Base-by-base conservation (phyloP, 805 yeast genomes). In the Ogataea sp. region DNA sequence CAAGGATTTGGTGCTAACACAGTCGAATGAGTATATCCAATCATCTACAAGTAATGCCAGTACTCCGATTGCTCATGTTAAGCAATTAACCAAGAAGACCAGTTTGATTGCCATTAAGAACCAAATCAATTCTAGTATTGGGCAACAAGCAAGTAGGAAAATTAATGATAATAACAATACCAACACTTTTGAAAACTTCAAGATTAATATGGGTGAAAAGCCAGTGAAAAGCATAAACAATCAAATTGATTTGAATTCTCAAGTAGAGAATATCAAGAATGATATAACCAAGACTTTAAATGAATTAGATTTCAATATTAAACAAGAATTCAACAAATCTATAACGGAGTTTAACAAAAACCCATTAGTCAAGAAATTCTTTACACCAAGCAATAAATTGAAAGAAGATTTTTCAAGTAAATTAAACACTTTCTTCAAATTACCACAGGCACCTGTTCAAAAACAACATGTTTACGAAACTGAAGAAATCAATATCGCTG, bases 271-370 rank as follows among this genome's bases (percentile, higher is more conserved):
- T 42, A 31, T 21, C 34, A 33, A 39, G 36, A 25, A 39, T 39
- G 36, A 42, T 30, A 23, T 35, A 39, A 30, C 33, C 6, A 30
- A 30, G 21, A 48, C 53, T 1, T 37, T 58, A 16, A 50, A 48
- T 32, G 50, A 48, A 1, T 30, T 56, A 6, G 50, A 59, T 6
- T 46, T 34, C 10, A 58, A 51, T 32, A 23, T 59, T 11, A 53
- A 47, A 26, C 44, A 51, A 32, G 38, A 44, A 29, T 43, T 46
- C 29, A 52, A 41, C 40, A n/a, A n/a, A n/a, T n/a, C n/a, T n/a
- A n/a, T n/a, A n/a, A n/a, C n/a, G n/a, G 58, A 53, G 10, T 39
- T 59, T 18, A 30, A 58, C 5, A 46, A 34, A 15, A 53, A 16
- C 18, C 37, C 42, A 21, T 26, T 39, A 26, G 30, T 36, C 20